These are phyloP conservation scores for Dothidotthia symphoricarpi DNA, from an alignment of 2,329 filamentous ascomycete genomes.

Conservation along the genomic window DNA sequence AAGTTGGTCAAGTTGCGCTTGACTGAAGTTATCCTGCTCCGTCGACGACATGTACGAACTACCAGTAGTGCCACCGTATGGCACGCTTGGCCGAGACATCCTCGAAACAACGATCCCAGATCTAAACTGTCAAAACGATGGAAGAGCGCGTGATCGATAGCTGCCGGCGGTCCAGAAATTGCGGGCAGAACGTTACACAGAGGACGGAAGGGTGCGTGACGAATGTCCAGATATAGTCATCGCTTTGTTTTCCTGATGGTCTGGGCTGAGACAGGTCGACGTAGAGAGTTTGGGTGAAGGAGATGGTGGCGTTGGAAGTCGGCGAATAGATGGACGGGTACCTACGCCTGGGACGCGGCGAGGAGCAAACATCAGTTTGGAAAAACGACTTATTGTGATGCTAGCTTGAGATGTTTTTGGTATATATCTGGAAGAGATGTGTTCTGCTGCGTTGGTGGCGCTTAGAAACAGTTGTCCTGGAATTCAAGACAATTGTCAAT, in stretches of 20 bases:
- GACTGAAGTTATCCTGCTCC: slow-evolving; percentile 10
- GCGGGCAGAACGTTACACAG: slow-evolving; percentile 21
- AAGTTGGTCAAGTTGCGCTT: slow-evolving; percentile 11
- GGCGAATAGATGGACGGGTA: slow-evolving; percentile 9
- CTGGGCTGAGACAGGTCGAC: slow-evolving; percentile 25
- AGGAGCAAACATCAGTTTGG: slow-evolving; percentile 8
- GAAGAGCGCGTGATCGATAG: slow-evolving; percentile 6
- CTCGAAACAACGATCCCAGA: slow-evolving; percentile 1
- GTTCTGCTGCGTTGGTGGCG: background rate
- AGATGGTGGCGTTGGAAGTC: slow-evolving; percentile 7
- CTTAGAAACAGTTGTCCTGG: background rate
- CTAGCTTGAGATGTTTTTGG: background rate
- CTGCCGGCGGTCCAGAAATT: slow-evolving; percentile 1
- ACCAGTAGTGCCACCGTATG: slow-evolving; percentile 1
- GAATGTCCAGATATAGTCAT: slow-evolving; percentile 24
- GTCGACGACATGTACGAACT: slow-evolving; percentile 1
- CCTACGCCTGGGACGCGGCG: slow-evolving; percentile 3
- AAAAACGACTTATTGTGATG: background rate
- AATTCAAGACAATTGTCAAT: too few species aligned
- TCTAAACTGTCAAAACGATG: background rate
- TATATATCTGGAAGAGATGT: background rate
- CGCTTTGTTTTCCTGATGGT: slow-evolving; percentile 9
- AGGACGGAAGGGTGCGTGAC: slow-evolving; percentile 8
- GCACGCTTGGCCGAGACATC: slow-evolving; percentile 23
- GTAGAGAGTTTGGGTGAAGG: slow-evolving; percentile 8